Base-by-base conservation (phyloP, 208 protist species). In the Crithidia brevicula region DNA sequence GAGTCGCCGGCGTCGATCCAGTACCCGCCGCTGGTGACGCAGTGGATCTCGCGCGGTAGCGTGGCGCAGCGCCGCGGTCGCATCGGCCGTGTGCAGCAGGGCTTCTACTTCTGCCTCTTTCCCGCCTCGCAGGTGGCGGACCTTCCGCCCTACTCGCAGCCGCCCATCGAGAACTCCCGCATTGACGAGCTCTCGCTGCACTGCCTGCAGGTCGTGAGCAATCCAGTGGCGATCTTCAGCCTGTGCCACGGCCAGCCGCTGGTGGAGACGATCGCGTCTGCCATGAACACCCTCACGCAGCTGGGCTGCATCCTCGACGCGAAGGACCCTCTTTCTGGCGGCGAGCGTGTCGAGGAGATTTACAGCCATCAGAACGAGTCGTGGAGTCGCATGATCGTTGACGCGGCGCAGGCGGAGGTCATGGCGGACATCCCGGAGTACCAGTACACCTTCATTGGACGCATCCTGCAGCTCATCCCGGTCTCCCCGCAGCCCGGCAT, bases 1-100 rank as follows among this genome's bases (percentile, higher is more conserved):
- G 74, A 79, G 16, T 79, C 74, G 25, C 82, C 74, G 0, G 75
- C 77, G 22, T 91, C 87, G 16, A 79, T 95, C 11, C 77, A 88
- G n/a, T 94, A 89, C 68, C 91, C 91, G 2, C 91, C 91, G 9
- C 66, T 96, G 8, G 85, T 89, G 40, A 81, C 88, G 63, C 67
- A 89, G 61, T 96, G 91, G 89, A 86, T 88, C 52, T 85, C 78
- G 52, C 72, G 82, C 50, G 77, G 81, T 53, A 92, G 82, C 54
- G 56, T 89, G 20, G 61, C 74, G 31, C 91, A 96, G 73, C 88
- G 91, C 23, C 81, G 83, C 40, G 91, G 91, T 7, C 88, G 91
- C 54, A 72, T 94, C n/a, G 91, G 91, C 1, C 86, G 91, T 3
- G 83, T 91, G 23, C 87, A 96, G 59, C 91, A 92, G 47, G 91